A percentile compares a stretch with the other conserved stretches of the same genome.
Conservation (phyloP, 2,329 filamentous ascomycete species). For the Coleophoma eucalyptorum region DNA sequence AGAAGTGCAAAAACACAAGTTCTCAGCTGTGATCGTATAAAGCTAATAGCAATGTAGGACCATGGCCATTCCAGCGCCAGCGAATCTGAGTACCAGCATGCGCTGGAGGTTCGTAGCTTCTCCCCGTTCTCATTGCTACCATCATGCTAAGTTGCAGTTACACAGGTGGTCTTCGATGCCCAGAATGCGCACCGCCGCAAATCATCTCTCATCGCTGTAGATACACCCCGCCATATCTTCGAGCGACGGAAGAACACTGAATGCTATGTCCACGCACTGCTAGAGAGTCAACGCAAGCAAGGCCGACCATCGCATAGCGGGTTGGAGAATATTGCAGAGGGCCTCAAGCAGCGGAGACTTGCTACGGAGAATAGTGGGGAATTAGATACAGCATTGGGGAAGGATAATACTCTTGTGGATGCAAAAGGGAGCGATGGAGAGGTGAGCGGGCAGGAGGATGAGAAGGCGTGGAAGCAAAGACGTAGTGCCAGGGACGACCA, state of each 20-base stretch:
- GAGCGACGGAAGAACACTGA: constrained; percentile 42
- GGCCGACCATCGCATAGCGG: constrained; percentile 22
- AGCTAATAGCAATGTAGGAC: constrained; percentile 2
- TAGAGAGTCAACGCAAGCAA: constrained; percentile 49
- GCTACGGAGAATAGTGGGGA: constrained; percentile 9
- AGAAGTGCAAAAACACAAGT: no score
- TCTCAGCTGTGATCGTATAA: background rate
- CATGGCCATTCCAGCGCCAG: constrained; percentile 22
- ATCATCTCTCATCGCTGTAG: constrained; percentile 56
- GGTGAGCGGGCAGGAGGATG: constrained; percentile 47
- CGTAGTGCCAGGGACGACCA: constrained; percentile 6
- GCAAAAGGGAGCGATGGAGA: constrained; percentile 9
- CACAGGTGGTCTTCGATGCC: constrained; percentile 57
- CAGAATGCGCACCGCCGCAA: constrained; percentile 60
- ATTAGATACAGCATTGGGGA: background rate
- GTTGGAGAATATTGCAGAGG: constrained; percentile 22
- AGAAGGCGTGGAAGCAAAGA: constrained; percentile 47
- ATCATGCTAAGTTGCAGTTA: background rate
- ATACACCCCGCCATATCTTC: constrained; percentile 35
- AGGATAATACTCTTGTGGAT: constrained; percentile 7
- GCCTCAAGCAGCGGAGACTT: constrained; percentile 7
- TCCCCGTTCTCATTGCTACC: background rate
- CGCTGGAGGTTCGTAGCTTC: constrained; percentile 38
- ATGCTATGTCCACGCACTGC: constrained; percentile 62
- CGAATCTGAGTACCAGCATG: constrained; percentile 29